phyloP scores from a whole-genome alignment of 192 early-diverging fungal genomes.

The Geosiphon pyriformis region DNA sequence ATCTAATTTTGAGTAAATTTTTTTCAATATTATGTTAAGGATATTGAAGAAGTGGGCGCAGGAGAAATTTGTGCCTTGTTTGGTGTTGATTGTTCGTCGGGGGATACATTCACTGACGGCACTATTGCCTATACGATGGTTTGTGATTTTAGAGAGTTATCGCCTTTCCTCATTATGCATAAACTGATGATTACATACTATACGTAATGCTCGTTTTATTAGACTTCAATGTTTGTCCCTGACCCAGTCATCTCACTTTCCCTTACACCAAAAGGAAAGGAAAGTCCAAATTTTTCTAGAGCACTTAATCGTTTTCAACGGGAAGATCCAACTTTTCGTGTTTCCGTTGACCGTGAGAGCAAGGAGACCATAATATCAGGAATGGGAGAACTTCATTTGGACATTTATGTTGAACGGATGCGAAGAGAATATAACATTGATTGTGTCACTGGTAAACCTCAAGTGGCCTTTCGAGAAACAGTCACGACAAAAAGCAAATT shows the following conservation, averaged over 20 bases:
- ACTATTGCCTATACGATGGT: slow-evolving; percentile 75
- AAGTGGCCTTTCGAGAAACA: slow-evolving; percentile 96
- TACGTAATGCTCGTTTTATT: not conserved
- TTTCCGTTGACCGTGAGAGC: slow-evolving; percentile 70
- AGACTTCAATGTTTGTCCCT: slow-evolving; percentile 96
- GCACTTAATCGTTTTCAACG: slow-evolving; percentile 78
- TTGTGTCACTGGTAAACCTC: slow-evolving; percentile 93
- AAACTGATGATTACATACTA: not conserved
- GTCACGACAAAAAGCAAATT: slow-evolving; percentile 69
- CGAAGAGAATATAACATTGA: slow-evolving; percentile 95
- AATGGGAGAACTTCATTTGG: slow-evolving; percentile 85
- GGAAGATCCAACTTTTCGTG: slow-evolving; percentile 84
- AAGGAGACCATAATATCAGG: slow-evolving; percentile 86
- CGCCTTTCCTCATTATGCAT: not conserved
- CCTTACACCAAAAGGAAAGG: slow-evolving; percentile 87
- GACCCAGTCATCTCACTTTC: slow-evolving; percentile 95
- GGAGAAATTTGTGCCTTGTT: slow-evolving; percentile 99
- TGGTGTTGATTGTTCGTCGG: slow-evolving; percentile 93
- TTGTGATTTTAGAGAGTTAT: slow-evolving; percentile 6
- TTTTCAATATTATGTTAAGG: slow-evolving; percentile 30
- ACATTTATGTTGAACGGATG: slow-evolving; percentile 98
- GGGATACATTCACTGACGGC: slow-evolving; percentile 97
- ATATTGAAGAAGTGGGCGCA: slow-evolving; percentile 84
- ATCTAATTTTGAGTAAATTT: not conserved
- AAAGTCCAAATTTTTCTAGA: slow-evolving; percentile 70